Percentiles rank a stretch among this genome's conserved stretches.
These are phyloP conservation scores for Coniochaeta sp. DNA, from an alignment of 2,329 filamentous ascomycete species.

Conservation along the genomic window DNA sequence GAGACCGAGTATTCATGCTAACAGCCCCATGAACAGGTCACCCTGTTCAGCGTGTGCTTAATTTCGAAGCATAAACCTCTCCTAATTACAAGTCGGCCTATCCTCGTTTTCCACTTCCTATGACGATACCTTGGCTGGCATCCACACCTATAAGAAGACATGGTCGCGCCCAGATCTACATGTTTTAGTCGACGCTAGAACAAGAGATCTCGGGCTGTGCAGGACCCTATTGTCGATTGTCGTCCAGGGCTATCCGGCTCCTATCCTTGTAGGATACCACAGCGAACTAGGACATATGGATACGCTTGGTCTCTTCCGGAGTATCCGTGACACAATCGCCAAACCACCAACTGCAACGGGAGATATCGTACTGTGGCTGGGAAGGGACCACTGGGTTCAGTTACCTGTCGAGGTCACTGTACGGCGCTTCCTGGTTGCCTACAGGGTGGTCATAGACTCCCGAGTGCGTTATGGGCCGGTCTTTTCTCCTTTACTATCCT, in stretches of 20 bases:
- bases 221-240: slow-evolving; percentile 3
- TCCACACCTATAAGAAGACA: slow-evolving; percentile 2
- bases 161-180: slow-evolving; percentile 5
- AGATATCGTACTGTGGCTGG: slow-evolving; percentile 5
- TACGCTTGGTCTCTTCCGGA: neutral
- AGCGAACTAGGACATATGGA: neutral
- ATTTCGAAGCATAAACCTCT: no score
- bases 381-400: slow-evolving; percentile 1
- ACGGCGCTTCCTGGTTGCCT: neutral
- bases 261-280: slow-evolving; percentile 4
- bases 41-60: no score
- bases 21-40: no score
- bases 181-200: slow-evolving; percentile 4
- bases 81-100: no score
- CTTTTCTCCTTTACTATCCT: no score
- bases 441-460: no score
- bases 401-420: slow-evolving; percentile 4
- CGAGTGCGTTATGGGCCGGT: no score
- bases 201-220: slow-evolving; percentile 1
- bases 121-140: no score
- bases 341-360: neutral
- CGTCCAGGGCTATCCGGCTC: slow-evolving; percentile 6
- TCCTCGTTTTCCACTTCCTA: no score
- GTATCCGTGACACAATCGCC: neutral
- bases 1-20: no score